Evolutionary conservation across 2,329 filamentous ascomycete genomes (phyloP), one percentile per base, ranked within the genome.

Genomic region (Aspergillus tanneri): DNA sequence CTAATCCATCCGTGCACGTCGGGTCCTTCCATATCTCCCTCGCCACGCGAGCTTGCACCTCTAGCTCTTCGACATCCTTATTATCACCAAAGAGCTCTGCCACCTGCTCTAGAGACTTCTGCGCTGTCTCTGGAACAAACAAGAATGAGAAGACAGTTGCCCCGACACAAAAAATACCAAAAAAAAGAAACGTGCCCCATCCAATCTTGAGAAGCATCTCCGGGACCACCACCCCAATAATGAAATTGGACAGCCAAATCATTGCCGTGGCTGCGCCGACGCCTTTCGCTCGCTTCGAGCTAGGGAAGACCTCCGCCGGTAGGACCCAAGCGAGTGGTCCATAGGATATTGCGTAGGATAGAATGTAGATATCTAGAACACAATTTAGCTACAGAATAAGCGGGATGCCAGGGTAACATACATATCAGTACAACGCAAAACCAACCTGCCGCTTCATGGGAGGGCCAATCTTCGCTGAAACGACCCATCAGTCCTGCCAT

Each of bases 181-280:
- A 83, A 68, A 84, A 83, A 39, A 81, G 66, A 58, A 81, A 83
- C 3, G 64, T 60, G 9, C 73, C 73, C 53, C 64, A 74, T 1
- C 70, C 71, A 0, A 69, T 81, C 43, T 77, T 77, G 43, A 77
- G 68, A 12, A 86, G 76, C 53, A 86, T 76, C 2, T 81, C 74
- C 0, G 83, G 84, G 0, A 81, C 83, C 7, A 84, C 75, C 60
- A 85, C 75, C 19, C 84, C 81, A 22, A 72, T 65, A 23, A 66
- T 65, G 43, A 73, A 72, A 47, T 72, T 71, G 42, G 63, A 64
- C 16, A 73, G 46, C 71, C 71, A 73, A 30, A 64, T 65, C 34
- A 61, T 64, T 0, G 62, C 61, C 0, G 66, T 69, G 0, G 65
- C 58, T 2, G 64, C 54, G 0, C 62, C 69, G 1, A 72, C 68